Evolutionary conservation across 2,329 filamentous ascomycete species (phyloP).

Genomic region (Talaromyces atroroseus): DNA sequence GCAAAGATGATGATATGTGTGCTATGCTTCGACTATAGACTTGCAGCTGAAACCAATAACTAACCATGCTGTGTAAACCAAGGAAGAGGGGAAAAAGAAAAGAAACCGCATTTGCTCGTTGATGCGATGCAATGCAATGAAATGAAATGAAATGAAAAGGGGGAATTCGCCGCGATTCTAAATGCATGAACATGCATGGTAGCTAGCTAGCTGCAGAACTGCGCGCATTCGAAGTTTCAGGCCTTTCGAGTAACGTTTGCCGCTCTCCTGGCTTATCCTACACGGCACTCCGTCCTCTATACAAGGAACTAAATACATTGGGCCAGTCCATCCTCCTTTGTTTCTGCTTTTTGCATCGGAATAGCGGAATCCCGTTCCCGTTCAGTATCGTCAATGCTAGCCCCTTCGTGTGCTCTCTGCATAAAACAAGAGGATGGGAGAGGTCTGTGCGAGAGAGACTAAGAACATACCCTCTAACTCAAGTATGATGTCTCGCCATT

Average conservation of each 20-base stretch:
- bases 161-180: neutral
- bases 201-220: neutral
- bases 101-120: neutral
- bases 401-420: neutral
- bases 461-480: too few relatives aligned
- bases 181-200: too few relatives aligned
- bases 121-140: neutral
- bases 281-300: too few relatives aligned
- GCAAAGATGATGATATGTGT: neutral
- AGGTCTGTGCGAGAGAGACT: too few relatives aligned
- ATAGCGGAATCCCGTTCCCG: too few relatives aligned
- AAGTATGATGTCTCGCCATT: too few relatives aligned
- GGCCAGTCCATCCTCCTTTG: neutral
- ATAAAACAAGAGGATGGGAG: too few relatives aligned
- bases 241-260: neutral
- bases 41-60: neutral
- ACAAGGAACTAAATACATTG: neutral
- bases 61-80: neutral
- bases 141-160: neutral
- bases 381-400: neutral
- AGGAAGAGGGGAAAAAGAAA: neutral
- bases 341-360: neutral
- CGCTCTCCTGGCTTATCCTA: too few relatives aligned
- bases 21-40: neutral
- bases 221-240: neutral